A percentile compares a stretch with the other conserved stretches of the same genome.
Evolutionary conservation across 306 rosid species (phyloP).

Genomic region (Trichosanthes cucumerina): DNA sequence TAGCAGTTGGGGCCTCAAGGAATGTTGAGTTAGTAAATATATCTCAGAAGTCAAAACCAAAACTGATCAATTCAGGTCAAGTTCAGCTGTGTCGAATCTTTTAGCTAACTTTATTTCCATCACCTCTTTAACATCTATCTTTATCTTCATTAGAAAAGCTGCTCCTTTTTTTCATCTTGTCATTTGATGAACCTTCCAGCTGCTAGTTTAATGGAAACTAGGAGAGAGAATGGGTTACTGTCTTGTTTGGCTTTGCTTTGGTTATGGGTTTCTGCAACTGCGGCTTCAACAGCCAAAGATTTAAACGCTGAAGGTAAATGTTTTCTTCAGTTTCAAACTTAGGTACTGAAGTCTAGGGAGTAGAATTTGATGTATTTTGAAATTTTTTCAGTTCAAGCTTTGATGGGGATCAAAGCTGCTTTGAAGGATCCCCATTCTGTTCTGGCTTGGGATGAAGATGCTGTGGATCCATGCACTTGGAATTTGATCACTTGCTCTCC

Average conservation of each 20-base stretch:
- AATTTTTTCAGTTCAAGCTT: slow-evolving; percentile 41
- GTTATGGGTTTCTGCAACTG: slow-evolving; percentile 35
- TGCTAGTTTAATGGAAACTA: slow-evolving; percentile 16
- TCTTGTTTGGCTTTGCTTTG: slow-evolving; percentile 26
- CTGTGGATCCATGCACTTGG: slow-evolving; percentile 74
- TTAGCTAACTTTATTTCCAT: neutral
- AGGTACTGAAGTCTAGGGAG: neutral
- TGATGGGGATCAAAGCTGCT: slow-evolving; percentile 31
- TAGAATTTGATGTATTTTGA: neutral
- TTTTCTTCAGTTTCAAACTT: slow-evolving; percentile 5
- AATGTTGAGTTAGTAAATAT: slow-evolving; percentile 4
- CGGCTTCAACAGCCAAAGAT: slow-evolving; percentile 40
- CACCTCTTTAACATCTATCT: neutral
- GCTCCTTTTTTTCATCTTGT: neutral
- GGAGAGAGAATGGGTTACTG: slow-evolving; percentile 14
- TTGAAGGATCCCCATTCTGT: slow-evolving; percentile 42
- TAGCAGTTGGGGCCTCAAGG: slow-evolving; percentile 18
- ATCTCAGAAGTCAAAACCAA: neutral
- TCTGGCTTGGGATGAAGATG: slow-evolving; percentile 40
- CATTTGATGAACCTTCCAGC: neutral
- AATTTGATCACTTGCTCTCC: slow-evolving; percentile 42
- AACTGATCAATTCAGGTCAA: neutral
- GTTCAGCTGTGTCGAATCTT: neutral
- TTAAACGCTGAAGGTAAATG: slow-evolving; percentile 44
- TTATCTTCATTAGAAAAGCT: neutral